Base-by-base conservation (phyloP, 1,284 basidiomycete genomes). In the Leccinum insolens region DNA sequence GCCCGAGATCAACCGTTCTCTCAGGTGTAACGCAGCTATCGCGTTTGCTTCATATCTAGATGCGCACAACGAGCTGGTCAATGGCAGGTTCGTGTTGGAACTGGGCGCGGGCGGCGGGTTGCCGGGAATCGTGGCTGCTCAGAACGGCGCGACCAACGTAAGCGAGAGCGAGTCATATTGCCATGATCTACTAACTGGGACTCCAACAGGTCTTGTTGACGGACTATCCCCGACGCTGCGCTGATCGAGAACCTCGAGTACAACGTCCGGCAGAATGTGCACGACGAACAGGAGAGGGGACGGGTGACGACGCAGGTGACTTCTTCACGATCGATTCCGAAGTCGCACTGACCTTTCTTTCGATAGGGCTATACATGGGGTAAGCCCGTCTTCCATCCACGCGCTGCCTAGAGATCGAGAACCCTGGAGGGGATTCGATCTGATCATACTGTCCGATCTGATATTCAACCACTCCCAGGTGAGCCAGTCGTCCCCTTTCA, bases 101-200 rank as follows among this genome's bases (percentile, higher is more conserved):
- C 88, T 99, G 0, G 97, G 97, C 1, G 97, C 97, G 0, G 97
- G 95, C 0, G 95, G 95, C 2, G 96, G 91, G 0, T 81, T 99
- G 17, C 97, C 97, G 0, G 89, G 92, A 3, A 83, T 98, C 14
- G 87, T 95, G 1, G 82, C 89, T 0, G 88, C 85, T 0, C 84
- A 90, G 49, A 90, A 90, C 65, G 92, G 90, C 0, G 94, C 94
- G 0, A 75, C 77, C 44, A 84, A 83, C 72, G 90, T 89, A 25
- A 15, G 80, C 75, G 28, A 41, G 57, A 37, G 71, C 75, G 52
- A 73, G 17, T n/a, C 28, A 9, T 11, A 6, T 37, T 1, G 8
- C 65, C 12, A 14, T 11, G 28, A 59, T 28, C 49, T 3, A 66
- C 20, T 6, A 12, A 58, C 57, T 12, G 7, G 25, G 11, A 20